Conservation (phyloP, 306 rosid genomes). For the Cicer chorassanicum region DNA sequence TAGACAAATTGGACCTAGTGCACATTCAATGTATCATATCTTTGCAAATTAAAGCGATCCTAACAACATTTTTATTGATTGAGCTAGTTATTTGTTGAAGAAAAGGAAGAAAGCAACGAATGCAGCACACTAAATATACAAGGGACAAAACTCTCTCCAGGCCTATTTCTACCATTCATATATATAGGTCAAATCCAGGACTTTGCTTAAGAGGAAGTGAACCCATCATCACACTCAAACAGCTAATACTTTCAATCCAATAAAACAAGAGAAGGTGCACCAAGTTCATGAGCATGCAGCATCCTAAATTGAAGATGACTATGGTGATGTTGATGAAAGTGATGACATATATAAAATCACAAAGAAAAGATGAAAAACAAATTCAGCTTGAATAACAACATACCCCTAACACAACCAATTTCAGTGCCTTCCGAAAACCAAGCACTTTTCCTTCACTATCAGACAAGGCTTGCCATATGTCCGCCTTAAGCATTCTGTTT, state of each 20-base stretch:
- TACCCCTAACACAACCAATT: slow-evolving; percentile 85
- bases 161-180: background rate
- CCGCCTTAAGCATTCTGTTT: slow-evolving; percentile 87
- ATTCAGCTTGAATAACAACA: slow-evolving; percentile 42
- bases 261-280: slow-evolving; percentile 26
- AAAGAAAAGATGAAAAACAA: slow-evolving; percentile 18
- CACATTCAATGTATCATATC: background rate
- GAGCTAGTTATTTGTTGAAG: background rate
- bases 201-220: background rate
- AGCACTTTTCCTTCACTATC: slow-evolving; percentile 81
- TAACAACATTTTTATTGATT: background rate
- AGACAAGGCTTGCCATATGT: slow-evolving; percentile 81
- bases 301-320: slow-evolving; percentile 14
- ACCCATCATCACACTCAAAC: background rate
- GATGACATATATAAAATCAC: background rate
- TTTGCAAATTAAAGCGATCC: background rate
- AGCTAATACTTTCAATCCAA: slow-evolving; percentile 11
- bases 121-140: background rate
- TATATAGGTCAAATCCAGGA: background rate
- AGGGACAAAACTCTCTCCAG: slow-evolving; percentile 6
- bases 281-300: slow-evolving; percentile 36
- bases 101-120: background rate
- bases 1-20: background rate
- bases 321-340: slow-evolving; percentile 12
- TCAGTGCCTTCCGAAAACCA: slow-evolving; percentile 86